phyloP scores from a whole-genome alignment of 305 asterid genomes.

The Fraxinus platypoda region DNA sequence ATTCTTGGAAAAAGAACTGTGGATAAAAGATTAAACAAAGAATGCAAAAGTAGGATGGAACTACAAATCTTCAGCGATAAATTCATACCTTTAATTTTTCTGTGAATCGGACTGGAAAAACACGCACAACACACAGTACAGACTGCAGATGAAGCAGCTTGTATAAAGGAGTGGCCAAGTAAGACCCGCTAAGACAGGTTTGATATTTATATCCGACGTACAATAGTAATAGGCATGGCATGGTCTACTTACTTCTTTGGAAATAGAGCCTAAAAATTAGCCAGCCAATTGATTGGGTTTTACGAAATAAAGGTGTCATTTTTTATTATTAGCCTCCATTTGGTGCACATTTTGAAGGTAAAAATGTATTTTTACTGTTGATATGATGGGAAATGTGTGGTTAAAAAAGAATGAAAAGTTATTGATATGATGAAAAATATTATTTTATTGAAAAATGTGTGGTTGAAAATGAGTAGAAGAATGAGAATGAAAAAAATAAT shows the following conservation, averaged over 20 bases:
- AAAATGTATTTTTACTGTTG: too few species aligned
- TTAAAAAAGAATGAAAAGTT: too few species aligned
- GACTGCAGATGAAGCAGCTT: neutral
- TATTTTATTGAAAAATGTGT: too few species aligned
- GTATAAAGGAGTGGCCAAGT: neutral
- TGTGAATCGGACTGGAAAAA: neutral
- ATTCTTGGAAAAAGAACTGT: neutral
- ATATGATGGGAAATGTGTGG: too few species aligned
- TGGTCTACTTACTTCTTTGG: neutral
- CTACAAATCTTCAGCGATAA: neutral
- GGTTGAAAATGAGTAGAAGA: too few species aligned
- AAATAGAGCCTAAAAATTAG: neutral
- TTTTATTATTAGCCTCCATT: too few species aligned
- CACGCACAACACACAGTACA: neutral
- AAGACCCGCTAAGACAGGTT: constrained; percentile 36
- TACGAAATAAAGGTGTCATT: neutral
- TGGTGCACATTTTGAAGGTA: too few species aligned
- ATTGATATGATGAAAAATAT: too few species aligned
- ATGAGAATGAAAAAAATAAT: too few species aligned
- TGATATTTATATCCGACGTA: constrained; percentile 20
- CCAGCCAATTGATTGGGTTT: neutral
- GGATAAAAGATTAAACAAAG: neutral
- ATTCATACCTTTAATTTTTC: neutral
- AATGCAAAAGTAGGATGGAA: neutral
- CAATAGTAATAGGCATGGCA: neutral